Base-by-base conservation (phyloP, 1,139 yeast genomes). In the Debaryomyces coudertii region DNA sequence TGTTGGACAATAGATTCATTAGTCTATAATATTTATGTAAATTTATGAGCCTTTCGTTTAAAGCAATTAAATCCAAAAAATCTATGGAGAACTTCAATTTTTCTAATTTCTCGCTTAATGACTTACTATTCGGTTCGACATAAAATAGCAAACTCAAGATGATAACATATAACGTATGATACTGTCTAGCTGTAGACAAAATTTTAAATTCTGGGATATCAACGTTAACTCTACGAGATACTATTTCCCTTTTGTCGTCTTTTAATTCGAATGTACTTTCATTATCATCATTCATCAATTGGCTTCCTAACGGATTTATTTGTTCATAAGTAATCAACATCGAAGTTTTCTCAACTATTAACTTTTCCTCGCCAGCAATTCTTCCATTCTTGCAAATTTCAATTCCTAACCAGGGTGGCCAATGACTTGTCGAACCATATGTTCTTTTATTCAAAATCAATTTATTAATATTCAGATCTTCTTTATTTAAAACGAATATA, bases 361-460 rank as follows among this genome's bases (percentile, higher is more conserved):
- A 53, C 40, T 67, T 65, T 24, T 66, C 65, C n/a, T 56, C 54
- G 1, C 73, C 76, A 0, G 77, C 76, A 53, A 73, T 58, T 3
- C 53, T 44, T 2, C 73, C 71, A 47, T 69, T 63, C 45, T 63
- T 64, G 50, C 79, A 71, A 11, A 74, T 65, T 52, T 75, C 80
- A 34, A 68, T 56, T 1, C 79, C 80, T 28, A 76, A 53, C 76
- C 78, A 76, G 0, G 80, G 78, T 9, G 77, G 80, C 80, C 80
- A 76, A 41, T 57, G 63, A 3, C 63, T 53, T 16, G 56, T 58
- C 0, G 77, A 63, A 1, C 79, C 79, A 55, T 75, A 74, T 6
- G 69, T 60, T 7, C 52, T 44, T 29, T 60, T 55, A 30, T 65
- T 68, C 33, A 69, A 56, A 9, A 68, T 55, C 36, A 60, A 47